A percentile compares a stretch with the other conserved stretches of the same genome.
These are phyloP conservation scores for Erucastrum elatum DNA, from an alignment of 345 rosid species.

Conservation along the genomic window DNA sequence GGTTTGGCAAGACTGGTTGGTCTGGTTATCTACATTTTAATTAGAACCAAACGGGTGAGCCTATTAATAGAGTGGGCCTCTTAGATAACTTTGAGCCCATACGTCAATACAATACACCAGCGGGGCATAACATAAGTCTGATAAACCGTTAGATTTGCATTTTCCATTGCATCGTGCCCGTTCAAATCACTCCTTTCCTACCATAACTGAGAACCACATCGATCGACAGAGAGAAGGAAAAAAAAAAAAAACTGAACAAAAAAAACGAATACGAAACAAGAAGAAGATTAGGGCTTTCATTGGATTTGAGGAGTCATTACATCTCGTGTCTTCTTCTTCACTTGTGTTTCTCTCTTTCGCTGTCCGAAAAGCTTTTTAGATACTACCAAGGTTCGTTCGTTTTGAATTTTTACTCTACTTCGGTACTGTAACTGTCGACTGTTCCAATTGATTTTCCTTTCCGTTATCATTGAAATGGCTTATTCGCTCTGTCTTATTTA, in stretches of 20 bases:
- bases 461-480: constrained; percentile 14
- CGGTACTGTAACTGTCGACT: background rate
- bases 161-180: constrained; percentile 16
- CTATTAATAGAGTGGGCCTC: constrained; percentile 5
- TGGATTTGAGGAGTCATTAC: background rate
- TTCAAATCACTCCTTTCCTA: constrained; percentile 2
- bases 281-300: constrained; percentile 35
- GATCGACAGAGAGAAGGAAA: background rate
- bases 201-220: constrained; percentile 10
- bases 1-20: background rate
- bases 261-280: constrained; percentile 3
- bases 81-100: constrained; percentile 2
- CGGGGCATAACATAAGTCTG: background rate
- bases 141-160: constrained; percentile 26
- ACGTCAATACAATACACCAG: background rate
- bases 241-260: background rate
- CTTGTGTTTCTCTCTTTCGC: constrained; percentile 5
- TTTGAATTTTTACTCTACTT: background rate
- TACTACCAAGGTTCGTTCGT: constrained; percentile 19
- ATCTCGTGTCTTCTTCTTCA: constrained; percentile 8
- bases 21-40: background rate
- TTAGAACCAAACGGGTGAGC: background rate
- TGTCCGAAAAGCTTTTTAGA: background rate
- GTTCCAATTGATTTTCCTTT: background rate
- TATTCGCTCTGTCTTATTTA: background rate